Conservation (phyloP, 1,284 basidiomycete species). For the Rhodotorula sp. region DNA sequence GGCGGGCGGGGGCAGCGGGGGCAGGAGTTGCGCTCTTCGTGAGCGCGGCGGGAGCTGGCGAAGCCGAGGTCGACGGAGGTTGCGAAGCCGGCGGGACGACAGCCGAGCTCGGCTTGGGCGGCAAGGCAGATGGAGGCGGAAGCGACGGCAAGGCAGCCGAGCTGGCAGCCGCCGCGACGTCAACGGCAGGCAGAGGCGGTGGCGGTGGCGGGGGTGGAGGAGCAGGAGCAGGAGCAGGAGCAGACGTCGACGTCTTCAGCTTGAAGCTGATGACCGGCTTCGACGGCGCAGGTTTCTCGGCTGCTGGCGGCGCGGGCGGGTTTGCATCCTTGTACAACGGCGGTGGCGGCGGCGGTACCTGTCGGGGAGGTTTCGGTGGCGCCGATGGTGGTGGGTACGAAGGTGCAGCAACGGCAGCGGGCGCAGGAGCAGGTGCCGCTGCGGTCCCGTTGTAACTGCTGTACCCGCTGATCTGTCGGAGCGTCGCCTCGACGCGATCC, state of each 20-base stretch:
- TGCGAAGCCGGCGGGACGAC: neutral
- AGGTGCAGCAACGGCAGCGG: neutral
- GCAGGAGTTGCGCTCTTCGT: conserved; percentile 1
- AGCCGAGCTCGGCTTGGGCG: neutral
- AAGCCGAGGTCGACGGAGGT: neutral
- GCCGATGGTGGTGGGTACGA: conserved; percentile 11
- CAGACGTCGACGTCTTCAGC: conserved; percentile 38
- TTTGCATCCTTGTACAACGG: conserved; percentile 8
- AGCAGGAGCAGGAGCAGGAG: conserved; percentile 18
- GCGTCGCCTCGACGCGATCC: conserved; percentile 72
- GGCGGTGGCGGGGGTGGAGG: conserved; percentile 10
- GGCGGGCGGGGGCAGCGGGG: conserved; percentile 4
- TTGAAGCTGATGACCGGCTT: conserved; percentile 53
- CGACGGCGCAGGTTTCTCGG: conserved; percentile 41
- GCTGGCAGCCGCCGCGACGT: neutral
- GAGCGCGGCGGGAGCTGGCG: neutral
- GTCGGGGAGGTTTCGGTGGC: neutral
- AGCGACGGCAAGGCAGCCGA: neutral
- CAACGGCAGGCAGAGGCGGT: conserved; percentile 1
- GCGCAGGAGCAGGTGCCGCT: conserved; percentile 4
- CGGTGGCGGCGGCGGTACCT: conserved; percentile 2
- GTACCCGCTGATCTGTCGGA: conserved; percentile 53
- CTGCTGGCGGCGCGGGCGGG: conserved; percentile 40
- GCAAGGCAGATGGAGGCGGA: neutral
- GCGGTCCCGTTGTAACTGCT: conserved; percentile 31